Evolutionary conservation across 257 asterid species (phyloP).

Genomic region (Galeopsis tetrahit): DNA sequence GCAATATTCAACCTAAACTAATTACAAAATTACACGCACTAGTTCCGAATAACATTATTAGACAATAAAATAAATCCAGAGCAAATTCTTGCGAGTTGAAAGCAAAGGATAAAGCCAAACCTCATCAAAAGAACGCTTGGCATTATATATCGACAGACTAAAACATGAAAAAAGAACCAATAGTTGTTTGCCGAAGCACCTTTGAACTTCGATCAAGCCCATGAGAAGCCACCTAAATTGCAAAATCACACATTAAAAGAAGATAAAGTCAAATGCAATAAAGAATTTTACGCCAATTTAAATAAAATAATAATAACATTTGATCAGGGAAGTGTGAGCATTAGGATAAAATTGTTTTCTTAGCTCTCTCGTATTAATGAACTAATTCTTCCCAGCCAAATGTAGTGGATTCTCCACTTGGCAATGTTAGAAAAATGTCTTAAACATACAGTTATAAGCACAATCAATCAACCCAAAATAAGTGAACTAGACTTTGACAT

Average conservation of each 20-base stretch:
- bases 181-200: constrained; percentile 90
- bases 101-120: constrained; percentile 40
- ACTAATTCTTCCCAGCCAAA: constrained; percentile 10
- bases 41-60: not conserved
- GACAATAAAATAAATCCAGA: not conserved
- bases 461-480: constrained; percentile 14
- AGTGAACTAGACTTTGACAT: not conserved
- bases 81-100: not conserved
- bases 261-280: constrained; percentile 5
- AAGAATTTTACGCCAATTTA: not conserved
- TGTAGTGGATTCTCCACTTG: not conserved
- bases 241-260: constrained; percentile 35
- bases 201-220: constrained; percentile 95
- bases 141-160: constrained; percentile 49
- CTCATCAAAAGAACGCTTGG: constrained; percentile 38
- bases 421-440: not conserved
- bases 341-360: constrained; percentile 25
- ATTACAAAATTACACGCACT: not conserved
- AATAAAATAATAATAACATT: not conserved
- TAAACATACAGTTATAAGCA: not conserved
- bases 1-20: constrained; percentile 29
- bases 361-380: not conserved
- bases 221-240: constrained; percentile 88
- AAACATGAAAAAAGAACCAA: constrained; percentile 76
- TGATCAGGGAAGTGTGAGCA: not conserved